These are phyloP conservation scores for Quercus lobata DNA, from an alignment of 331 rosid species.

Conservation along the genomic window DNA sequence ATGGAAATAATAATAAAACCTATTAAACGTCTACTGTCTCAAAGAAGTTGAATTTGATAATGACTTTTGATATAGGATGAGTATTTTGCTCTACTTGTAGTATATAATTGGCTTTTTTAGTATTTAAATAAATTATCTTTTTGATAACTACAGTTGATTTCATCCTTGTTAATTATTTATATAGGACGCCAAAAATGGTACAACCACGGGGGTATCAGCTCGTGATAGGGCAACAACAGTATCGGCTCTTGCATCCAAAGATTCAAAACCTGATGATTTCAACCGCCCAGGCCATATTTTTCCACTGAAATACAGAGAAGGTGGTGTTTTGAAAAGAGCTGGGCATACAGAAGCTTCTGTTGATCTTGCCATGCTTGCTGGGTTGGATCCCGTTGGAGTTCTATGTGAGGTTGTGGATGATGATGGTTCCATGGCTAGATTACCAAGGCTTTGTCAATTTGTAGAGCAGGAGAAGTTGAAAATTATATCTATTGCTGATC, in stretches of 20 bases:
- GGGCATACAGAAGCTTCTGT: slow-evolving; percentile 98
- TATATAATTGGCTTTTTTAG: not conserved
- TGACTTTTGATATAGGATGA: not conserved
- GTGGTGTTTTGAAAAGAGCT: slow-evolving; percentile 96
- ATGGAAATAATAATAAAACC: not conserved
- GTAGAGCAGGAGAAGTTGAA: slow-evolving; percentile 70
- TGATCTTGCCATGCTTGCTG: slow-evolving; percentile 84
- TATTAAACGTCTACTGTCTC: not conserved
- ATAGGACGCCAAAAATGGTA: slow-evolving; percentile 88
- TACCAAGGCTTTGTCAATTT: slow-evolving; percentile 80
- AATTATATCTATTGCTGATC: slow-evolving; percentile 85
- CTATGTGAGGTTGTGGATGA: slow-evolving; percentile 95
- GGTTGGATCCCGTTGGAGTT: slow-evolving; percentile 69
- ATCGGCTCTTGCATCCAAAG: slow-evolving; percentile 75
- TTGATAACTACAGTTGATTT: slow-evolving; percentile 15
- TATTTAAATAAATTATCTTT: not conserved
- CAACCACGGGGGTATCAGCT: slow-evolving; percentile 95
- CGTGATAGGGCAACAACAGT: slow-evolving; percentile 81
- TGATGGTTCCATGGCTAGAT: slow-evolving; percentile 97
- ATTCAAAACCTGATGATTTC: slow-evolving; percentile 80
- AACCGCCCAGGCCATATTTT: slow-evolving; percentile 96
- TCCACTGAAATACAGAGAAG: slow-evolving; percentile 86
- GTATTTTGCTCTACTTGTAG: not conserved
- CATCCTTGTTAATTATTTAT: slow-evolving; percentile 9
- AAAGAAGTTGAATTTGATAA: not conserved